These are phyloP conservation scores for Leccinum rimulosum DNA, from an alignment of 768 basidiomycete species.

Conservation along the genomic window DNA sequence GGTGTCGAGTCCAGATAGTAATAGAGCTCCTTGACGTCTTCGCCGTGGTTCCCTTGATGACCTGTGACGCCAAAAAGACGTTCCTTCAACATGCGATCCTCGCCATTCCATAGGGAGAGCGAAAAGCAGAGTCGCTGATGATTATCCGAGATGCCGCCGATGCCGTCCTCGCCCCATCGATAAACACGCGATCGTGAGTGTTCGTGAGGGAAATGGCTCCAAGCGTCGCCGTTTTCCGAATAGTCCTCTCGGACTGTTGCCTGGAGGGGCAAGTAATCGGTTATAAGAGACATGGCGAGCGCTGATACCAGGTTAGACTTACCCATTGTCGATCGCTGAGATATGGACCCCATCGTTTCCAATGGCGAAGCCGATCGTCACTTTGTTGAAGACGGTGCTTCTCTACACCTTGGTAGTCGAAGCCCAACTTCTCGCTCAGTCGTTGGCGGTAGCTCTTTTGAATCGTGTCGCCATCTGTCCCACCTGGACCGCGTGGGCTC, in stretches of 20 bases:
- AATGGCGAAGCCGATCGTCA: slow-evolving; percentile 75
- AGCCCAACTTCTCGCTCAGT: slow-evolving; percentile 60
- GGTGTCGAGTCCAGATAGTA: slow-evolving; percentile 99
- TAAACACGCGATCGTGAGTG: slow-evolving; percentile 93
- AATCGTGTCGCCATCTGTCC: slow-evolving; percentile 12
- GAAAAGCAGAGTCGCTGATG: slow-evolving; percentile 91
- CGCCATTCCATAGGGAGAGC: slow-evolving; percentile 91
- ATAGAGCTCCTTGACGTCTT: slow-evolving; percentile 98
- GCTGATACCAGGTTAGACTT: slow-evolving; percentile 22
- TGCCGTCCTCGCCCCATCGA: slow-evolving; percentile 98
- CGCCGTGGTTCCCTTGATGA: slow-evolving; percentile 97
- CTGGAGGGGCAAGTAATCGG: slow-evolving; percentile 40
- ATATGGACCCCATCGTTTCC: slow-evolving; percentile 99
- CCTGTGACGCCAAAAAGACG: slow-evolving; percentile 95
- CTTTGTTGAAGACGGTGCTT: slow-evolving; percentile 84
- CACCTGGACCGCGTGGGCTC: slow-evolving; percentile 21
- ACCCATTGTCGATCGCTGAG: slow-evolving; percentile 98
- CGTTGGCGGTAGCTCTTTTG: slow-evolving; percentile 56
- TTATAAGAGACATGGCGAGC: slow-evolving; percentile 1
- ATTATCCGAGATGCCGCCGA: slow-evolving; percentile 96
- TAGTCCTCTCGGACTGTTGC: slow-evolving; percentile 99
- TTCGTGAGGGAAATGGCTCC: slow-evolving; percentile 93
- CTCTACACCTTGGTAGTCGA: slow-evolving; percentile 78
- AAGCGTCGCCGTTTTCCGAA: slow-evolving; percentile 93
- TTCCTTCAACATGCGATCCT: slow-evolving; percentile 95